Evolutionary conservation across 352 stramenopile genomes (phyloP).

Genomic region (Globisporangium paroecandrum): DNA sequence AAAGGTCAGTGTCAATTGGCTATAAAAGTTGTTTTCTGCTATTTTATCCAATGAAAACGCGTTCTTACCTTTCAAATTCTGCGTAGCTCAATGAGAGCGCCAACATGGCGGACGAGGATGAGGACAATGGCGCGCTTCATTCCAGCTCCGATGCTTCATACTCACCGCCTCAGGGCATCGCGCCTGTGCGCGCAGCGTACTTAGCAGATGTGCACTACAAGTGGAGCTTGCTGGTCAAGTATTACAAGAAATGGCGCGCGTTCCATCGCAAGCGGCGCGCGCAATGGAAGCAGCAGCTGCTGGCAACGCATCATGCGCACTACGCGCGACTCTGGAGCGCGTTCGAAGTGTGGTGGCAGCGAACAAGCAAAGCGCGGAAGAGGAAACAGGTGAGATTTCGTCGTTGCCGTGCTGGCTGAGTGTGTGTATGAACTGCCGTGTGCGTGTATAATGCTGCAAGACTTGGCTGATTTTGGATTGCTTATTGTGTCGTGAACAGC

Average conservation of each 20-base stretch:
- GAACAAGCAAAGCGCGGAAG: background rate
- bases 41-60: background rate
- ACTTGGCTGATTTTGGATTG: background rate
- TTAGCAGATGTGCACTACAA: background rate
- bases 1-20: background rate
- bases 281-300: constrained; percentile 14
- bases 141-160: background rate
- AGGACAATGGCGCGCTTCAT: background rate
- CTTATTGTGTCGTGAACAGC: background rate
- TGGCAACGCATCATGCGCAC: constrained; percentile 15
- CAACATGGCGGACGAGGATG: background rate
- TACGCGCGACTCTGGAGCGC: constrained; percentile 15
- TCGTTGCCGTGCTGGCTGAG: background rate
- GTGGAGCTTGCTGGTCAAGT: background rate
- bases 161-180: background rate
- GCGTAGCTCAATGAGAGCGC: background rate
- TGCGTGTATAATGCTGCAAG: background rate
- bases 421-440: background rate
- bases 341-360: constrained; percentile 6
- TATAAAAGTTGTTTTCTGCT: background rate
- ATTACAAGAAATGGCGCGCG: background rate
- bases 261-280: constrained; percentile 1
- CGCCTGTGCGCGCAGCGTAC: background rate
- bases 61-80: background rate
- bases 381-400: constrained; percentile 8